Evolutionary conservation across 2,329 filamentous ascomycete genomes (phyloP).

Genomic region (Penicillium sp.): DNA sequence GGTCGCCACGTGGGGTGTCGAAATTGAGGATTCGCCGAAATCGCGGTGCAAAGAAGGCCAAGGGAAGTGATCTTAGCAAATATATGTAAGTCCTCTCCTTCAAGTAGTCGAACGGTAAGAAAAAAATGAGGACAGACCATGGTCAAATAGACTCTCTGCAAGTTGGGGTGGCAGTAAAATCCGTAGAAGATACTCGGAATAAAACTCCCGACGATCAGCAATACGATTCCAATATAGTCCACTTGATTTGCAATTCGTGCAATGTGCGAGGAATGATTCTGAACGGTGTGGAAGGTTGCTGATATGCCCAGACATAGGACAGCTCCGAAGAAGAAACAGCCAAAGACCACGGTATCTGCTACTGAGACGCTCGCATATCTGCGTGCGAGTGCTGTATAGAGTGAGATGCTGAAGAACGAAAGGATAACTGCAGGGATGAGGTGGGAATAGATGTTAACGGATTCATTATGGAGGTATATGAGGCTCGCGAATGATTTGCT

Average conservation of each 20-base stretch:
- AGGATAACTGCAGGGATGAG: constrained; percentile 24
- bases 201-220: constrained; percentile 11
- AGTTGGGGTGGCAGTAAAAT: neutral
- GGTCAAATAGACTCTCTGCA: too few relatives aligned
- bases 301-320: constrained; percentile 7
- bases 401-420: constrained; percentile 13
- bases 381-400: constrained; percentile 12
- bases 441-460: constrained; percentile 26
- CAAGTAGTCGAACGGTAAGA: neutral
- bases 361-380: constrained; percentile 10
- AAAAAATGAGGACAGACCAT: too few relatives aligned
- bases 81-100: neutral
- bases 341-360: constrained; percentile 20
- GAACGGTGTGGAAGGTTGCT: constrained; percentile 25
- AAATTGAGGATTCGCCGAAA: constrained; percentile 5
- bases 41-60: constrained; percentile 1
- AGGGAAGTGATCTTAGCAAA: constrained; percentile 2
- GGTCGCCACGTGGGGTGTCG: constrained; percentile 2
- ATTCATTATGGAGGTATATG: constrained; percentile 19
- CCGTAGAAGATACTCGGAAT: neutral
- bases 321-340: constrained; percentile 17
- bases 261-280: constrained; percentile 28
- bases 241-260: constrained; percentile 25
- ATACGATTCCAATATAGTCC: constrained; percentile 18
- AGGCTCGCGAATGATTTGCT: constrained; percentile 18